These are phyloP conservation scores for Geotrichum aggregatum DNA, from an alignment of 1,139 yeast species.

Conservation along the genomic window DNA sequence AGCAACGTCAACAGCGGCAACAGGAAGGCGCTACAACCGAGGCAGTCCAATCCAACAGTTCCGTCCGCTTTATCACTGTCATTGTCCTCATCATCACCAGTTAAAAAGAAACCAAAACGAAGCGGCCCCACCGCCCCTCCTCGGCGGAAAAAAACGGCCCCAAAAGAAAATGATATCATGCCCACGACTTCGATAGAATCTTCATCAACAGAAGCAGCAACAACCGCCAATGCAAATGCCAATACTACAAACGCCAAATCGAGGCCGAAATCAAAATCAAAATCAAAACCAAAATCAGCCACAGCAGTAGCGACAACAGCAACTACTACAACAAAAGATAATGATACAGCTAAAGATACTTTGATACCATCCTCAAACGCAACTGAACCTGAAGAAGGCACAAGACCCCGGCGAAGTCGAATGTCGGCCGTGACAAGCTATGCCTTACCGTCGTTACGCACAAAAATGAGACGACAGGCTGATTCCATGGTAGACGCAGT, in stretches of 20 bases:
- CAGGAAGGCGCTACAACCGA: conserved; percentile 5
- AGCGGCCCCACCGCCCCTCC: not conserved
- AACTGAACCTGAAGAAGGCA: not conserved
- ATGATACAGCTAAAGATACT: too few relatives aligned
- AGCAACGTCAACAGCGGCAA: not conserved
- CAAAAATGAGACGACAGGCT: conserved; percentile 67
- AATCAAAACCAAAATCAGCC: too few relatives aligned
- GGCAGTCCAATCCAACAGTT: conserved; percentile 1
- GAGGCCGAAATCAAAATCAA: not conserved
- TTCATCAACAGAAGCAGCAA: too few relatives aligned
- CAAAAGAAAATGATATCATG: conserved; percentile 24
- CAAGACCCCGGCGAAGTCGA: conserved; percentile 42
- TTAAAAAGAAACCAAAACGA: not conserved
- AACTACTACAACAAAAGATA: too few relatives aligned
- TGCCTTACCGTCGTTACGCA: conserved; percentile 61
- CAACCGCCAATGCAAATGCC: conserved; percentile 7
- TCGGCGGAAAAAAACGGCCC: conserved; percentile 20
- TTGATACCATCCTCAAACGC: too few relatives aligned
- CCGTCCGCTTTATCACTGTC: not conserved
- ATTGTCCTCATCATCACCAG: not conserved
- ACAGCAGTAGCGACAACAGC: too few relatives aligned
- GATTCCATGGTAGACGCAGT: conserved; percentile 57
- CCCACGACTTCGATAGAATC: conserved; percentile 14
- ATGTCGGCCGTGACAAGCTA: conserved; percentile 53
- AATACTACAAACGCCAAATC: conserved; percentile 2